Evolutionary conservation across 2,329 filamentous ascomycete genomes (phyloP), one percentile per base, ranked within the genome.

Genomic region (Aspergillus pseudonomiae): DNA sequence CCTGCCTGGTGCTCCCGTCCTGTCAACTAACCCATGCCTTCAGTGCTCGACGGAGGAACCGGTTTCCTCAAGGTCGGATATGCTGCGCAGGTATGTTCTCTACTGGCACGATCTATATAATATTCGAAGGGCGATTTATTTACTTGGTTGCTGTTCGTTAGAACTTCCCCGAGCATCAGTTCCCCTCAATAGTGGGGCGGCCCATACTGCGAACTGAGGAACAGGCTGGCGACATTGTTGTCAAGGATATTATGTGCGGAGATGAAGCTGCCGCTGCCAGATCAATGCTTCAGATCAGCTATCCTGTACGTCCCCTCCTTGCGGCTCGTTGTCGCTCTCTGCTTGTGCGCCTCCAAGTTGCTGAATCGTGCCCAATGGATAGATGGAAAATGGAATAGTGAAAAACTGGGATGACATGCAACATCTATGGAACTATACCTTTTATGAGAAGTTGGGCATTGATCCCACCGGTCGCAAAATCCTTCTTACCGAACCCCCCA

Each of bases 361-460:
- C 67, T 71, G 66, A 71, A 68, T 61, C 69, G 34, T 43, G 36
- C 59, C 60, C 61, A 52, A 57, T 61, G 30, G 71, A 64, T 79
- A 90, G 88, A 99, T 99, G 95, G 95, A 99, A 81, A 99, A 99
- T 79, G 95, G 95, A 74, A 98, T 99, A 74, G 93, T 99, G 71
- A 98, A 97, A 87, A 94, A 93, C 77, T 99, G 95, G 95, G 95
- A 99, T 73, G 95, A 99, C 80, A 99, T 99, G 95, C 92, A 97
- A 84, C 94, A 98, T 77, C 89, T 99, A 61, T 99, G 95, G 95
- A 94, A 99, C 82, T 98, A 96, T 80, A 99, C 95, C 28, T 99
- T 99, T 80, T 90, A 88, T 80, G 94, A 99, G 79, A 98, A 98
- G 88, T 92, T 99, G 88, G 89, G 93, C 80, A 85, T 99, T 71